Evolutionary conservation across 805 yeast genomes (phyloP), one percentile per base, ranked within the genome.

Genomic region (Metschnikowia koreensis): DNA sequence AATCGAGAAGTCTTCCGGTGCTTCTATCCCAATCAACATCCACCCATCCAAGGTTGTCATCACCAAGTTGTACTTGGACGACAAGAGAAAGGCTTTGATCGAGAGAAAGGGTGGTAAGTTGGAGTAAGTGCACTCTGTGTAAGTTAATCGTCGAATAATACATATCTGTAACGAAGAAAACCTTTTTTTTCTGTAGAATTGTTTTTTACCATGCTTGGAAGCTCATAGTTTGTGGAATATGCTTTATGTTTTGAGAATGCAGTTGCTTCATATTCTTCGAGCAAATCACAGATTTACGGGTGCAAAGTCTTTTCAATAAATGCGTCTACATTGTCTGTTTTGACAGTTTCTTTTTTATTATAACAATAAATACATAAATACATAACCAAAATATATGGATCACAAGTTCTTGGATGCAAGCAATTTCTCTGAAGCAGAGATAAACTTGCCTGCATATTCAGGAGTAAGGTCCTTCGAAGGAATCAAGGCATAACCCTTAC

Each of bases 31-130:
- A 77, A 82, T 93, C 79, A 89, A 91, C 87, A 83, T 94, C 66
- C 96, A 93, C 83, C 96, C 99, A 76, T 93, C 98, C 61, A 94
- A 94, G 85, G 96, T 94, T 74, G 97, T 93, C 79, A 89, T 94
- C 80, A 94, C 98, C 82, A 90, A 90, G 82, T 84, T 94, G 78
- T 89, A 91, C 86, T 87, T 94, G 77, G 97, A 93, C 87, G 89
- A 89, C 82, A 96, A 93, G 88, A 89, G 99, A 86, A 92, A 93
- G 86, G 96, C 89, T 76, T 86, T 93, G 81, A 89, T 93, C 74
- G 83, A 82, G 75, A 91, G 96, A 87, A 93, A 93, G 85, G 97
- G 97, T 78, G 98, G 98, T 75, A 91, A 89, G 76, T 82, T 82
- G 74, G 96, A 91, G 83, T 90, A 89, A 82, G 74, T 61, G 56